Conservation (phyloP, 2,329 filamentous ascomycete species). For the Conoideocrella luteorostrata region DNA sequence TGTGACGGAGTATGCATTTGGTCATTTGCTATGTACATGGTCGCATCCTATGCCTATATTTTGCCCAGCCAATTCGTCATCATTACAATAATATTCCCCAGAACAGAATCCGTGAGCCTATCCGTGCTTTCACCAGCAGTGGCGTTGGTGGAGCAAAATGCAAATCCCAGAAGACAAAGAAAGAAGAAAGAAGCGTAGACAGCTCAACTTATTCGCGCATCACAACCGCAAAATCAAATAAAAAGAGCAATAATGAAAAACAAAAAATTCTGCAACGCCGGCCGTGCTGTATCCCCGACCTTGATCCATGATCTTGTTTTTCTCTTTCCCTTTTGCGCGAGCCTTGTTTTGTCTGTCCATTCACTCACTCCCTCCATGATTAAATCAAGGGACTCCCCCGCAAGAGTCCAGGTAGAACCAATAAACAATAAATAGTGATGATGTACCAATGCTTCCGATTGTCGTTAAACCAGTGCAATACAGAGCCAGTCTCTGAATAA, state of each 20-base stretch:
- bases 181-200: too few relatives aligned
- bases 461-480: too few relatives aligned
- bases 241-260: not conserved
- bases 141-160: too few relatives aligned
- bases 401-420: not conserved
- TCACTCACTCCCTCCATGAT: not conserved
- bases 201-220: too few relatives aligned
- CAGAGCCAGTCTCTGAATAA: too few relatives aligned
- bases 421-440: not conserved
- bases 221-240: not conserved
- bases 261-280: not conserved
- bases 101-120: not conserved
- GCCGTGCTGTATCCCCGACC: not conserved
- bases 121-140: too few relatives aligned
- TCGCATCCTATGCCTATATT: not conserved
- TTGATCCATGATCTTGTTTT: not conserved
- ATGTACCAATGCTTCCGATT: too few relatives aligned
- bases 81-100: not conserved
- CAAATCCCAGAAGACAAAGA: too few relatives aligned
- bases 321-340: not conserved
- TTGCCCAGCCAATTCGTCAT: not conserved
- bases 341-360: not conserved
- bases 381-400: not conserved
- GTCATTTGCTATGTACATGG: conserved; percentile 1
- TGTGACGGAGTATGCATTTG: not conserved